phyloP scores from a whole-genome alignment of 2,329 filamentous ascomycete species.

The Colletotrichum somersetense region DNA sequence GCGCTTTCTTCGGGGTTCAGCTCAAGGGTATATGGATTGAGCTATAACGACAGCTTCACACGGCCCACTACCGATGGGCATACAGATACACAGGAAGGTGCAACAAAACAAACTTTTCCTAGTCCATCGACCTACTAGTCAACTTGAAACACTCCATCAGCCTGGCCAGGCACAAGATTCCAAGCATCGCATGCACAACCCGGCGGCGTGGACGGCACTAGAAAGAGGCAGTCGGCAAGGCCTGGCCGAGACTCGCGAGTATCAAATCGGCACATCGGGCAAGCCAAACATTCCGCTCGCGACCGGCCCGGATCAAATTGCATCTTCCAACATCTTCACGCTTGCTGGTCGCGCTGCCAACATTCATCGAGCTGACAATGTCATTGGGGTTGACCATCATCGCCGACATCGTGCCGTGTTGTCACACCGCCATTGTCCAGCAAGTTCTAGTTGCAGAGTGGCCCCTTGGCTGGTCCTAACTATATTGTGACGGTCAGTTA shows the following conservation, averaged over 20 bases:
- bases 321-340: neutral
- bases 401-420: neutral
- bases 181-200: conserved; percentile 33
- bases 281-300: conserved; percentile 8
- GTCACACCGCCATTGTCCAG: conserved; percentile 15
- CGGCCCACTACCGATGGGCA: neutral
- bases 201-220: conserved; percentile 15
- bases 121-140: conserved; percentile 1
- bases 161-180: conserved; percentile 21
- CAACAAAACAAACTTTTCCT: conserved; percentile 36
- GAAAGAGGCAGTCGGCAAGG: neutral
- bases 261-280: neutral
- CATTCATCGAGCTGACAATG: neutral
- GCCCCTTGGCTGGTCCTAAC: conserved; percentile 15
- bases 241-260: neutral
- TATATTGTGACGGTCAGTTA: neutral
- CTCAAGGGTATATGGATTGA: neutral
- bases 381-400: neutral
- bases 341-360: neutral
- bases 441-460: neutral
- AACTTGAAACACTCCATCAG: conserved; percentile 34
- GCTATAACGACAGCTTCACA: conserved; percentile 5
- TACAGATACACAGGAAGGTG: conserved; percentile 1
- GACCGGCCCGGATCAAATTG: neutral
- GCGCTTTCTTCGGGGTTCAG: conserved; percentile 27